These are phyloP conservation scores for Calocybe cyanea DNA, from an alignment of 768 basidiomycete species.

Conservation along the genomic window DNA sequence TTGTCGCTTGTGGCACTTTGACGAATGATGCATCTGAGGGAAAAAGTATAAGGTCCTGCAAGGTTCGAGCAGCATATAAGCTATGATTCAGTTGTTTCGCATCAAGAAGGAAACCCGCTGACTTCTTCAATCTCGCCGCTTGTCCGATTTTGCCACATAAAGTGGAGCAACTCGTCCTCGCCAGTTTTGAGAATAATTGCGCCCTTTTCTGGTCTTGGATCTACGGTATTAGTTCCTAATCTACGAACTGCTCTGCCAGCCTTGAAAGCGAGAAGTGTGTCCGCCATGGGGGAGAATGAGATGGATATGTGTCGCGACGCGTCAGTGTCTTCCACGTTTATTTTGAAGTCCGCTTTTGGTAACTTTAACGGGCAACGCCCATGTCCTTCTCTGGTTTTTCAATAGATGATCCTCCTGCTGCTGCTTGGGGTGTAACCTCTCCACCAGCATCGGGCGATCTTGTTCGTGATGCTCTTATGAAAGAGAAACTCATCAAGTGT, in stretches of 20 bases:
- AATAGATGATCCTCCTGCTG: constrained; percentile 31
- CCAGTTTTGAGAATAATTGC: constrained; percentile 64
- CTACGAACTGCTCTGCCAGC: constrained; percentile 77
- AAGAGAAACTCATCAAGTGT: constrained; percentile 76
- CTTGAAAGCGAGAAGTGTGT: constrained; percentile 52
- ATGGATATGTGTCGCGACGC: constrained; percentile 33
- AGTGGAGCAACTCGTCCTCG: constrained; percentile 76
- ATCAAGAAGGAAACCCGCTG: constrained; percentile 8
- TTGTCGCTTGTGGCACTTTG: constrained; percentile 61
- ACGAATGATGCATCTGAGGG: constrained; percentile 81
- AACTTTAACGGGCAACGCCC: constrained; percentile 1
- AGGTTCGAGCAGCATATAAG: constrained; percentile 2
- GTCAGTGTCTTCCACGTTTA: constrained; percentile 32
- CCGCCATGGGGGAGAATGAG: constrained; percentile 14
- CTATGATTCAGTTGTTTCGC: background rate
- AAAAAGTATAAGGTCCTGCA: constrained; percentile 82
- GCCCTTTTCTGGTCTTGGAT: constrained; percentile 67
- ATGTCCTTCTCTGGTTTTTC: constrained; percentile 47
- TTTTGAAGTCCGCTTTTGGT: constrained; percentile 27
- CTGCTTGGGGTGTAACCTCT: constrained; percentile 48
- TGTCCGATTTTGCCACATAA: constrained; percentile 74
- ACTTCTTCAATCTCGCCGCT: constrained; percentile 65
- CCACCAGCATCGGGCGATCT: constrained; percentile 50
- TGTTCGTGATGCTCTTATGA: constrained; percentile 71
- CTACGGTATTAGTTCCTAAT: constrained; percentile 63